These are phyloP conservation scores for Globisporangium middletonii DNA, from an alignment of 352 stramenopile species.

Conservation along the genomic window DNA sequence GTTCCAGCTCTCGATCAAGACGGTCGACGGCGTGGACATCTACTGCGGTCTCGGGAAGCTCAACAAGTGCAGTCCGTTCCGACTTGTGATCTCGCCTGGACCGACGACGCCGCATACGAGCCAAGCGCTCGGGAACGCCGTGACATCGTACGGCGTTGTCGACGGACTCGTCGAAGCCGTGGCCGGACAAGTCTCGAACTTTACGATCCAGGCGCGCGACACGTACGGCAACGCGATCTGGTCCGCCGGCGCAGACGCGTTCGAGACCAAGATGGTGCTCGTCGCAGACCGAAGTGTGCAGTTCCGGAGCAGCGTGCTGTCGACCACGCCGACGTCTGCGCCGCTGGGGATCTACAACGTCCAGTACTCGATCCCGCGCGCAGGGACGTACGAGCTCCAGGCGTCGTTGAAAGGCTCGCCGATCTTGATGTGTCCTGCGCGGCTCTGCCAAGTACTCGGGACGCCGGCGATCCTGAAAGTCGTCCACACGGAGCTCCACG, in stretches of 20 bases:
- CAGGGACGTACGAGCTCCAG: constrained; percentile 83
- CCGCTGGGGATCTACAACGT: constrained; percentile 86
- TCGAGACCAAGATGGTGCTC: constrained; percentile 86
- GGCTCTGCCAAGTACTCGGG: constrained; percentile 37
- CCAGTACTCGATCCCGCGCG: constrained; percentile 91
- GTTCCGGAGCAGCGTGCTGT: constrained; percentile 78
- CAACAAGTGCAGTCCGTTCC: constrained; percentile 94
- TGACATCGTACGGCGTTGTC: constrained; percentile 54
- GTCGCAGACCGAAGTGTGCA: constrained; percentile 43
- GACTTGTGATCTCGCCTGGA: constrained; percentile 81
- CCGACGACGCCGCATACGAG: constrained; percentile 85
- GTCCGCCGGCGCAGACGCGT: constrained; percentile 50
- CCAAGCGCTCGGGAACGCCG: constrained; percentile 73
- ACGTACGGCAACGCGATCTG: constrained; percentile 85
- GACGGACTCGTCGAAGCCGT: constrained; percentile 90
- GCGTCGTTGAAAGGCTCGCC: constrained; percentile 75
- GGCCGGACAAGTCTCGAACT: constrained; percentile 88
- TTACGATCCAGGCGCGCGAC: constrained; percentile 95
- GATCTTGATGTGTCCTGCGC: constrained; percentile 88
- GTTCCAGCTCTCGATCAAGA: constrained; percentile 91
- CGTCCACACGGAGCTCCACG: constrained; percentile 88
- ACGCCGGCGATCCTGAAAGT: constrained; percentile 69
- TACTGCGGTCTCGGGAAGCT: constrained; percentile 90
- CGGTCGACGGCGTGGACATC: constrained; percentile 90
- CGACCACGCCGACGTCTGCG: constrained; percentile 17